Evolutionary conservation across 2,329 filamentous ascomycete species (phyloP), one percentile per base, ranked within the genome.

Genomic region (Metarhizium anisopliae): DNA sequence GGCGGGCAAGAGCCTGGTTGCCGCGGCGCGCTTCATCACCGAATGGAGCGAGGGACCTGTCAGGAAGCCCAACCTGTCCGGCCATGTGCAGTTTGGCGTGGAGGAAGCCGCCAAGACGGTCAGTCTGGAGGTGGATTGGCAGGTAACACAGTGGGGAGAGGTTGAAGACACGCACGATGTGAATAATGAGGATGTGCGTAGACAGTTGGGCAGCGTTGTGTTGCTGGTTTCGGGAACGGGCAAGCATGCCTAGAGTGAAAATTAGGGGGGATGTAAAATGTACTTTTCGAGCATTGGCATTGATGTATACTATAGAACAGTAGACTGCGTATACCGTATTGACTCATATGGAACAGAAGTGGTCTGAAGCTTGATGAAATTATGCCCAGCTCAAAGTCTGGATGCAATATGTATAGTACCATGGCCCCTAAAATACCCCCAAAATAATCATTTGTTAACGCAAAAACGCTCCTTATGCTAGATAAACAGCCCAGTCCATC

Each of bases 161-260:
- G 94, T 99, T 1, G 94, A 99, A 70, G 92, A 99, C 72, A 96
- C 92, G 32, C 94, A 99, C 72, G 94, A 99, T 76, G 94, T 99
- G 1, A 88, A 95, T 65, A 89, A 86, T 70, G 93, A 95, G 71
- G 94, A 99, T 71, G 63, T 97, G 61, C 82, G 84, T 67, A 81
- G 93, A 65, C 94, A 97, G 74, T 74, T 97, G 58, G 94, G 93
- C 14, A 95, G 90, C 68, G 89, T 90, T 11, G 79, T 96, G 16
- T 68, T 97, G 65, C 74, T 97, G 52, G 87, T 96, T 10, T 85
- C 83, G 55, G 87, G 87, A 1, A 76, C 71, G 6, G 70, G 72
- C 45, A 67, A 66, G 60, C 25, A 45, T n/a, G 25, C 40, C 6
- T 50, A 29, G 18, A 20, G 8, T 42, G 18, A 25, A 47, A 35